Conservation (phyloP, 371 early-diverging fungal species). For the Mucor piriformis region DNA sequence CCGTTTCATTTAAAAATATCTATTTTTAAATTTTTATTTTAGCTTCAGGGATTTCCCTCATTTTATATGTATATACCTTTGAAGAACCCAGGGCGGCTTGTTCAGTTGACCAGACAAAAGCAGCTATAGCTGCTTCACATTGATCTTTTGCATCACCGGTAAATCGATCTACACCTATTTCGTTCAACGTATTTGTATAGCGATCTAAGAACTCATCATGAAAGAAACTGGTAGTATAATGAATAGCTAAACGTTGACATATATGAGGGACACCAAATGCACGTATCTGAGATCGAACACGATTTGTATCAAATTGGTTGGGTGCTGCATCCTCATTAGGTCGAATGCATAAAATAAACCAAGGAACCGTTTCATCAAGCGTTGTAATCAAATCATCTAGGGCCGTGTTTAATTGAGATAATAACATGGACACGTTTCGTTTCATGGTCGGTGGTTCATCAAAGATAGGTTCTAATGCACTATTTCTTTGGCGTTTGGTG, state of each 20-base stretch:
- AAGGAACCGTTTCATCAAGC: constrained; percentile 82
- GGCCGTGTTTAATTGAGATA: constrained; percentile 70
- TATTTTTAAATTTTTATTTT: constrained; percentile 9
- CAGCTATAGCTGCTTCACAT: constrained; percentile 61
- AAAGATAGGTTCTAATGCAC: constrained; percentile 1
- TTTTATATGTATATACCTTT: constrained; percentile 43
- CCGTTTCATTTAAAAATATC: constrained; percentile 69
- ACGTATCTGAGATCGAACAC: constrained; percentile 68
- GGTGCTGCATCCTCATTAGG: constrained; percentile 69
- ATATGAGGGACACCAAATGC: constrained; percentile 62
- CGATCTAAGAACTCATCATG: constrained; percentile 52
- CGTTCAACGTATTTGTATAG: constrained; percentile 41
- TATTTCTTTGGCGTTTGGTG: constrained; percentile 23
- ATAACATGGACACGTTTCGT: constrained; percentile 11
- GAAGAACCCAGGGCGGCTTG: constrained; percentile 76
- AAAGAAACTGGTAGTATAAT: constrained; percentile 61
- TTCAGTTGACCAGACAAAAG: constrained; percentile 65
- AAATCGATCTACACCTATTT: constrained; percentile 16
- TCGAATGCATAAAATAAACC: constrained; percentile 86
- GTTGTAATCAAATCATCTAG: constrained; percentile 81
- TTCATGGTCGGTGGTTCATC: constrained; percentile 2
- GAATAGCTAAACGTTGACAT: constrained; percentile 19
- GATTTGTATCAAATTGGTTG: constrained; percentile 61
- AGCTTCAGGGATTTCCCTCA: no score
- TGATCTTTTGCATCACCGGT: constrained; percentile 31